These are phyloP conservation scores for Brassica hybrid DNA, from an alignment of 441 rosid genomes.

Conservation along the genomic window DNA sequence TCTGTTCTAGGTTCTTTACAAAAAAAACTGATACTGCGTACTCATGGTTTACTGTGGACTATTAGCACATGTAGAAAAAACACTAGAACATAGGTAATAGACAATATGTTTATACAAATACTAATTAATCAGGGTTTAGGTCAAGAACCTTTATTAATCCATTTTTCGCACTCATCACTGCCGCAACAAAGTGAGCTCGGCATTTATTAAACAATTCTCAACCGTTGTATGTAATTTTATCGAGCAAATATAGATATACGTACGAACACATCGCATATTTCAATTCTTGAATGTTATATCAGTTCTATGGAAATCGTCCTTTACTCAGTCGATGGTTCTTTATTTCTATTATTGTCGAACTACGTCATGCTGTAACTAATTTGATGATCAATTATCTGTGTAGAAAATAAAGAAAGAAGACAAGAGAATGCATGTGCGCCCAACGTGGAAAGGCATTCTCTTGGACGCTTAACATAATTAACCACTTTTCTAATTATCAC, in stretches of 20 bases:
- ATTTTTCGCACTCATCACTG: neutral
- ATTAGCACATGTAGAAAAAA: neutral
- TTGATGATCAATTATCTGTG: neutral
- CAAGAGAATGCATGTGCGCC: conserved; percentile 40
- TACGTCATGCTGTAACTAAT: neutral
- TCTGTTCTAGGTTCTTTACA: neutral
- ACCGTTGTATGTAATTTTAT: neutral
- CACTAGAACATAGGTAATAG: neutral
- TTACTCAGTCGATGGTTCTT: neutral
- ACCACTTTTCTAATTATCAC: conserved; percentile 33
- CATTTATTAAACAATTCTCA: neutral
- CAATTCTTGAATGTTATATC: neutral
- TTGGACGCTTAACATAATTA: conserved; percentile 32
- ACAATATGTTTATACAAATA: neutral
- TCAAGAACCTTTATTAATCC: neutral
- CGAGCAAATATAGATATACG: neutral
- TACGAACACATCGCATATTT: neutral
- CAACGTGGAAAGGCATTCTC: conserved; percentile 43
- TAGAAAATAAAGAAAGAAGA: conserved; percentile 18
- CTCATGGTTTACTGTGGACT: conserved; percentile 13
- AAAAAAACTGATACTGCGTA: neutral
- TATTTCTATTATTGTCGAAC: neutral
- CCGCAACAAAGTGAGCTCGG: neutral
- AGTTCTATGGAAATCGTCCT: neutral
- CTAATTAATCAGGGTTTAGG: neutral